Base-by-base conservation (phyloP, 192 early-diverging fungal species). In the Polychytrium aggregatum region DNA sequence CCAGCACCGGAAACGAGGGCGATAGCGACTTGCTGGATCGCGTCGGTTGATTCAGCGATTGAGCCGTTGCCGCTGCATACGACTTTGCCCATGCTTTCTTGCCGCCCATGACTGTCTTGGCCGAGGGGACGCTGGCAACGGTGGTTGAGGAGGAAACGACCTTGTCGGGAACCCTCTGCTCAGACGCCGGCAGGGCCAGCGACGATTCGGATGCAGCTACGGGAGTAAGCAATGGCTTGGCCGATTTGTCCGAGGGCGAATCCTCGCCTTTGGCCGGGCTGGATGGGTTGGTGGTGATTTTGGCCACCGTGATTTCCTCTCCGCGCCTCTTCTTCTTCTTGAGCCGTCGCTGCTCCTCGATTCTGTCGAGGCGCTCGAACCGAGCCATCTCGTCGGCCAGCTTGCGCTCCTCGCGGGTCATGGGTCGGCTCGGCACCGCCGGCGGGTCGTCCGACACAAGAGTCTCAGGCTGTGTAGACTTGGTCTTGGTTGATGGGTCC, bases 371-470 rank as follows among this genome's bases (percentile, higher is more conserved):
- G 7, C 50, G 50, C 24, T 42, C 52, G 39, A 60, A 45, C 3
- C 58, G 29, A 14, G 58, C 58, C 25, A 60, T 20, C 28, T 60
- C 43, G n/a, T 60, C 51, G 28, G 52, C 50, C 33, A 60, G 33
- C 37, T 60, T 60, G 26, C 45, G 46, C 25, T 60, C 52, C 28
- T 60, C 58, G 9, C 58, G 44, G 1, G 51, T 46, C 16, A 60
- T 29, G 21, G 14, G 48, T n/a, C n/a, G n/a, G n/a, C n/a, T n/a
- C n/a, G n/a, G n/a, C n/a, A n/a, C n/a, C n/a, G n/a, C n/a, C n/a
- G n/a, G n/a, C n/a, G n/a, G n/a, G n/a, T n/a, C n/a, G n/a, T n/a
- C n/a, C n/a, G n/a, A n/a, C n/a, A n/a, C n/a, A n/a, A n/a, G n/a
- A n/a, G n/a, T n/a, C n/a, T n/a, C n/a, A n/a, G n/a, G n/a, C n/a